Conservation (phyloP, 164 flowering plant genomes). For the Vitis vinifera region ASM3070453v1 NC_081809.1:22190501-22191000, state of each 20-base stretch:
- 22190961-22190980: background rate
- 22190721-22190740: background rate
- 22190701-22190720: background rate
- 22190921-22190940: slow-evolving; percentile 41
- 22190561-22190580: slow-evolving; percentile 59
- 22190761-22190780: slow-evolving; percentile 4
- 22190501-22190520: slow-evolving; percentile 7
- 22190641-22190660: slow-evolving; percentile 37
- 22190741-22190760: background rate
- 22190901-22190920: slow-evolving; percentile 10
- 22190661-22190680: slow-evolving; percentile 36
- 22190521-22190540: slow-evolving; percentile 24
- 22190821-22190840: background rate
- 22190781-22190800: background rate
- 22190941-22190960: slow-evolving; percentile 49
- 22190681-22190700: slow-evolving; percentile 1
- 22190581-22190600: slow-evolving; percentile 59
- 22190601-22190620: slow-evolving; percentile 48
- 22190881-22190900: slow-evolving; percentile 7
- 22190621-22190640: slow-evolving; percentile 45
- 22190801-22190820: background rate
- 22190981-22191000: slow-evolving; percentile 22
- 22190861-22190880: slow-evolving; percentile 12
- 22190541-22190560: slow-evolving; percentile 44
- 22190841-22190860: slow-evolving; percentile 19